These are phyloP conservation scores for Cardiospermum halicacabum DNA, from an alignment of 345 rosid species.

Conservation along the genomic window DNA sequence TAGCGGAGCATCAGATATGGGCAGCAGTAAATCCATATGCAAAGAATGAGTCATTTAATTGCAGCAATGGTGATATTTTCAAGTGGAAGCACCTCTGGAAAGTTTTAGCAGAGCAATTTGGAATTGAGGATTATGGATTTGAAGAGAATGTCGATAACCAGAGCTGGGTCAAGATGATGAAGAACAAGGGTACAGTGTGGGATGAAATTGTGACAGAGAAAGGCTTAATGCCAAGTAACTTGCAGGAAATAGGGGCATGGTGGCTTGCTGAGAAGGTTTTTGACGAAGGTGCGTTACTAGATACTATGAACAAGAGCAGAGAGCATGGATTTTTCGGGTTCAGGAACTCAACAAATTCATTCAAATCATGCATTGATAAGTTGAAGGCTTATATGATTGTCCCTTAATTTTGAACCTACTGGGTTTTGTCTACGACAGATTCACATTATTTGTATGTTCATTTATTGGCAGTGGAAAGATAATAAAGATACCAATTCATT, in stretches of 20 bases:
- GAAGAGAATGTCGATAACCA: constrained; percentile 15
- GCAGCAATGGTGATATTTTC: constrained; percentile 33
- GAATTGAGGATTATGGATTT: constrained; percentile 25
- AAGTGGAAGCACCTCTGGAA: constrained; percentile 43
- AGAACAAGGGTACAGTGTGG: constrained; percentile 28
- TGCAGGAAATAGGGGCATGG: constrained; percentile 27
- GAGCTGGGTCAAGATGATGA: constrained; percentile 31
- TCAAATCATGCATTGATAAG: constrained; percentile 26
- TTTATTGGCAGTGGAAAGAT: background rate
- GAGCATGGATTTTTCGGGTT: constrained; percentile 45
- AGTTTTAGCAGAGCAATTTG: constrained; percentile 29
- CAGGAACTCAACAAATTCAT: constrained; percentile 34
- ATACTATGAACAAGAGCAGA: constrained; percentile 39
- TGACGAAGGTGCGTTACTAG: background rate
- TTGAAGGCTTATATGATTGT: constrained; percentile 21
- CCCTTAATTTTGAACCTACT: constrained; percentile 10
- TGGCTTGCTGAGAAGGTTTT: constrained; percentile 25
- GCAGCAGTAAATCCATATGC: constrained; percentile 29
- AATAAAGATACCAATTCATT: background rate
- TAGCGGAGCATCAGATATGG: constrained; percentile 44
- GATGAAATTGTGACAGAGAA: constrained; percentile 28
- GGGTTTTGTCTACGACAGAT: background rate
- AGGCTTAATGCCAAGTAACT: constrained; percentile 16
- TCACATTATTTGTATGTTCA: background rate
- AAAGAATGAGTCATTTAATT: constrained; percentile 32